Conservation (phyloP, 2,329 filamentous ascomycete genomes). For the Fusarium sororula region DNA sequence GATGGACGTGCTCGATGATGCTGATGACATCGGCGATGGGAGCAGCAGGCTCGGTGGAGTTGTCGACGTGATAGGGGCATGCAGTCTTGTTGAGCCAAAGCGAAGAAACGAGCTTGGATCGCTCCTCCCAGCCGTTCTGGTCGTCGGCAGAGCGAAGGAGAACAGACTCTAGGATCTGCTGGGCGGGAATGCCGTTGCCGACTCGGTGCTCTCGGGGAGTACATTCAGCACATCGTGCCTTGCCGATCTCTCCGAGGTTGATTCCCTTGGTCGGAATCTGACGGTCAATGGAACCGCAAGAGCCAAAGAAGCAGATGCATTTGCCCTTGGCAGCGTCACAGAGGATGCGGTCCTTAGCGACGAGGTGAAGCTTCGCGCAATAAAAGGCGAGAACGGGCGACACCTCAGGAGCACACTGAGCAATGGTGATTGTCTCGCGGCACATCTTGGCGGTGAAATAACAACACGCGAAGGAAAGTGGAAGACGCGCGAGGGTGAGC, state of each 20-base stretch:
- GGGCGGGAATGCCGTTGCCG: conserved; percentile 5
- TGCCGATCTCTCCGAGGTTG: conserved; percentile 5
- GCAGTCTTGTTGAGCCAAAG: conserved; percentile 13
- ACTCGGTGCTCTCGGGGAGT: conserved; percentile 25
- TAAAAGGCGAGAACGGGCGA: conserved; percentile 2
- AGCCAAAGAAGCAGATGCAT: conserved; percentile 40
- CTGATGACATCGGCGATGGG: not conserved
- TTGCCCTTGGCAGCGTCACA: conserved; percentile 22
- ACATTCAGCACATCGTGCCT: conserved; percentile 28
- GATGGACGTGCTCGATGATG: no score
- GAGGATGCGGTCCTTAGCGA: conserved; percentile 16
- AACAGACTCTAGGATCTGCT: conserved; percentile 24
- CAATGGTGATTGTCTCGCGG: conserved; percentile 30
- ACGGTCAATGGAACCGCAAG: conserved; percentile 28
- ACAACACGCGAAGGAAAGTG: not conserved
- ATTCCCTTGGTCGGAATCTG: not conserved
- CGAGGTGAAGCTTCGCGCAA: conserved; percentile 40
- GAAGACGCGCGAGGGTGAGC: not conserved
- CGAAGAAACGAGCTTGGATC: not conserved
- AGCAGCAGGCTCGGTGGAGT: accelerated
- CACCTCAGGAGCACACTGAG: conserved; percentile 30
- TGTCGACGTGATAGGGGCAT: conserved; percentile 17
- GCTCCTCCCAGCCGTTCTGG: not conserved
- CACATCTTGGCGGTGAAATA: conserved; percentile 33
- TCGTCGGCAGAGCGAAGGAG: conserved; percentile 18